Evolutionary conservation across 768 basidiomycete species (phyloP).

Genomic region (Hericium coralloides): DNA sequence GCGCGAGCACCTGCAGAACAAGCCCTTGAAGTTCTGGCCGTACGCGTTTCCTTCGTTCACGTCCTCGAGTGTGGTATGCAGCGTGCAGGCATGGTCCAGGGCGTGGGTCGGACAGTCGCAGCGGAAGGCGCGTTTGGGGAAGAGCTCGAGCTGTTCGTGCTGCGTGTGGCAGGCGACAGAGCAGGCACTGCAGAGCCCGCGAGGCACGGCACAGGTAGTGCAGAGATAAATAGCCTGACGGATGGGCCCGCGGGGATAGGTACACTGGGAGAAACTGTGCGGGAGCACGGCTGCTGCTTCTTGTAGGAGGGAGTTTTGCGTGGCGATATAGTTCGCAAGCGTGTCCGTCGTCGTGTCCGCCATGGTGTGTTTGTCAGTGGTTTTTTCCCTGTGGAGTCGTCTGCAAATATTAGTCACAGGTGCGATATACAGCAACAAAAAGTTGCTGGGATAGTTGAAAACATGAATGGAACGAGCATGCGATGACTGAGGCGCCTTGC

Average conservation of each 20-base stretch:
- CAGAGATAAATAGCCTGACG: constrained; percentile 82
- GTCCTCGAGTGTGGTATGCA: constrained; percentile 46
- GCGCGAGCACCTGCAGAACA: constrained; percentile 69
- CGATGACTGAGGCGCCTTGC: background rate
- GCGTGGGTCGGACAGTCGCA: constrained; percentile 77
- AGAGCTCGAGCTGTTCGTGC: constrained; percentile 81
- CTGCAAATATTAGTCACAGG: background rate
- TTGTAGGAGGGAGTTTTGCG: constrained; percentile 25
- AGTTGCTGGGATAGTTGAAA: background rate
- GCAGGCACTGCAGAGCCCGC: constrained; percentile 76
- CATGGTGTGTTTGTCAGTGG: too few species aligned
- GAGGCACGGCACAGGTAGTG: constrained; percentile 55
- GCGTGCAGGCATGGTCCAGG: constrained; percentile 51
- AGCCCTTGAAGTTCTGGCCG: constrained; percentile 60
- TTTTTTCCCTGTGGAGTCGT: background rate
- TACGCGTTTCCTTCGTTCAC: constrained; percentile 56
- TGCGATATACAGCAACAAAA: too few species aligned
- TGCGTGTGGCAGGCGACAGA: constrained; percentile 82
- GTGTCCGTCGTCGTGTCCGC: constrained; percentile 12
- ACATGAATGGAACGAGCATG: background rate
- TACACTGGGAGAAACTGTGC: constrained; percentile 34
- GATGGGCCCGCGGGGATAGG: constrained; percentile 27
- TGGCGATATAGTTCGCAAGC: constrained; percentile 20
- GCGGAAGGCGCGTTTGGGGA: constrained; percentile 75
- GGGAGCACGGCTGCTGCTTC: constrained; percentile 35